phyloP scores from a whole-genome alignment of 2,329 filamentous ascomycete species.

The Penicillium brevicompactum region DNA sequence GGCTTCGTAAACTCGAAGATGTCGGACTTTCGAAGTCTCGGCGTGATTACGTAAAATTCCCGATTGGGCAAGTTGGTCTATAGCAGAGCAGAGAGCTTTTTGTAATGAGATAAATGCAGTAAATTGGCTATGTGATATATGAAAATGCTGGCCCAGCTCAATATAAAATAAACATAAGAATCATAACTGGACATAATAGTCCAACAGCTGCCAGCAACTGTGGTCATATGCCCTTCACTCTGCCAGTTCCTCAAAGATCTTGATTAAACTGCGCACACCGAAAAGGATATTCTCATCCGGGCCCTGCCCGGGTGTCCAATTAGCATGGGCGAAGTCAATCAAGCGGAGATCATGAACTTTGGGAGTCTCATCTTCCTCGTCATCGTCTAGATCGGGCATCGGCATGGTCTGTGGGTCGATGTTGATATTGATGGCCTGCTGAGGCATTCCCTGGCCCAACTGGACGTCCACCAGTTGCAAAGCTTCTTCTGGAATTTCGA shows the following conservation, averaged over 20 bases:
- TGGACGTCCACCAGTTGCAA: constrained; percentile 36
- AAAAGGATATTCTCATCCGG: constrained; percentile 80
- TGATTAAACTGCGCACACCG: constrained; percentile 71
- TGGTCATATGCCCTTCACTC: constrained; percentile 11
- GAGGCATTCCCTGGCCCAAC: constrained; percentile 30
- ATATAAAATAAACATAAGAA: not conserved
- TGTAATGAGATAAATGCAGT: not conserved
- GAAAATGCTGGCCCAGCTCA: constrained; percentile 2
- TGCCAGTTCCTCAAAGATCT: constrained; percentile 70
- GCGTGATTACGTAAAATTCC: constrained; percentile 15
- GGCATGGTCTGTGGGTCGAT: constrained; percentile 41
- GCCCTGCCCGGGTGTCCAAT: constrained; percentile 77
- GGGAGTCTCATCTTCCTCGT: constrained; percentile 61
- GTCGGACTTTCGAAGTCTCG: constrained; percentile 7
- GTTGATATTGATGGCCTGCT: constrained; percentile 38
- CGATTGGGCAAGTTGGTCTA: not conserved
- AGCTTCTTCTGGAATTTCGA: constrained; percentile 33
- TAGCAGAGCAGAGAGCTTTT: not conserved
- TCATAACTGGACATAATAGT: not conserved
- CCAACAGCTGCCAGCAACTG: constrained; percentile 32
- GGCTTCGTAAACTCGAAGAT: constrained; percentile 22
- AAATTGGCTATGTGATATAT: not conserved
- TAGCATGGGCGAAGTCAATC: constrained; percentile 95
- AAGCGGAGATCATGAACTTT: constrained; percentile 79
- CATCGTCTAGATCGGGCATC: constrained; percentile 52